phyloP scores from a whole-genome alignment of 257 asterid genomes.

The Mitragyna speciosa region DNA sequence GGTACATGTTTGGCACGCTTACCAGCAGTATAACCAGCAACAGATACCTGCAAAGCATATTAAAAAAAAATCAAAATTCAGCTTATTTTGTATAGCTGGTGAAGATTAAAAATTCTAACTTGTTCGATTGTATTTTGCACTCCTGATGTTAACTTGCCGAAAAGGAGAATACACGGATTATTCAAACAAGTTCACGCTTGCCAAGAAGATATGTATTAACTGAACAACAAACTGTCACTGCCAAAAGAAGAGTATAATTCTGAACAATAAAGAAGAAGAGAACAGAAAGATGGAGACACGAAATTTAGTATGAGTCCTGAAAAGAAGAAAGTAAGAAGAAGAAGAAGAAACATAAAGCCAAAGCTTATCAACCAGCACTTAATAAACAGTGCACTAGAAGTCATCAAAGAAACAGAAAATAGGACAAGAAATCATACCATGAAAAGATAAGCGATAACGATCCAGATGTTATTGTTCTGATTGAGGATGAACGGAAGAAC shows the following conservation, averaged over 20 bases:
- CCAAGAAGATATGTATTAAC: neutral
- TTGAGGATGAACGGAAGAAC: constrained; percentile 82
- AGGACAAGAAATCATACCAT: constrained; percentile 51
- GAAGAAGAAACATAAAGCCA: neutral
- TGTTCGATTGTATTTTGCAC: neutral
- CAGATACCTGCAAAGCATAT: constrained; percentile 42
- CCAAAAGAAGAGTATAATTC: neutral
- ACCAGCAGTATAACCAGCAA: constrained; percentile 92
- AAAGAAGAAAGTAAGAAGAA: neutral
- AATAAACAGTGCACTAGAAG: neutral
- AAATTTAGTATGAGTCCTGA: neutral
- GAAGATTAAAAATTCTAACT: neutral
- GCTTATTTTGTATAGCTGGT: neutral
- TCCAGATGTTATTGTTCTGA: constrained; percentile 63
- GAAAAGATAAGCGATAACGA: constrained; percentile 80
- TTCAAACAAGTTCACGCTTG: neutral
- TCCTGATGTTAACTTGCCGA: neutral
- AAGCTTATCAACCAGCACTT: neutral
- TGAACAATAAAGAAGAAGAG: neutral
- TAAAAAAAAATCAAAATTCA: too few species aligned
- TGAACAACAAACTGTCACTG: neutral
- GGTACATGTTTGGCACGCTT: constrained; percentile 94
- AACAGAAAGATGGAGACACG: neutral
- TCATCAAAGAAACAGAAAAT: neutral
- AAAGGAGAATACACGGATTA: neutral